These are phyloP conservation scores for Suhomyces emberorum DNA, from an alignment of 805 yeast genomes.

Conservation along the genomic window DNA sequence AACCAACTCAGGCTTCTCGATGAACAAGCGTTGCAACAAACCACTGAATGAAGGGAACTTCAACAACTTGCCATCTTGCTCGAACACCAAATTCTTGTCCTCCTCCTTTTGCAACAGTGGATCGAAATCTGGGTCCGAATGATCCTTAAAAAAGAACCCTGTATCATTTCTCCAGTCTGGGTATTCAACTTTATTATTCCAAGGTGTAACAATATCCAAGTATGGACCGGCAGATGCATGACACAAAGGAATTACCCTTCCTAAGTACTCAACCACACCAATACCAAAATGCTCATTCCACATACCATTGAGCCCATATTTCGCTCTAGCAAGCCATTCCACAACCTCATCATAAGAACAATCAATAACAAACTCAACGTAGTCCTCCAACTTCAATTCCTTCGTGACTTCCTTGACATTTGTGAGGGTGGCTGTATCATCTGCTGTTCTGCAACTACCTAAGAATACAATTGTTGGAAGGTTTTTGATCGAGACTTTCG, in stretches of 20 bases:
- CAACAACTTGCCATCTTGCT: background rate
- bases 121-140: slow-evolving; percentile 66
- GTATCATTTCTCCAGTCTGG: slow-evolving; percentile 42
- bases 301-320: slow-evolving; percentile 91
- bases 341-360: slow-evolving; percentile 66
- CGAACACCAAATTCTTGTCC: background rate
- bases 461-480: slow-evolving; percentile 65
- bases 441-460: slow-evolving; percentile 77
- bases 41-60: slow-evolving; percentile 44
- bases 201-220: slow-evolving; percentile 66
- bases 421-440: slow-evolving; percentile 60
- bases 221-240: slow-evolving; percentile 97
- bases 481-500: slow-evolving; percentile 14
- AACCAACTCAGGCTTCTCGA: slow-evolving; percentile 26
- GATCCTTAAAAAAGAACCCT: slow-evolving; percentile 78
- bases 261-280: slow-evolving; percentile 89
- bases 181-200: slow-evolving; percentile 9
- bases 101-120: slow-evolving; percentile 8
- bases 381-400: slow-evolving; percentile 25
- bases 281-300: slow-evolving; percentile 99
- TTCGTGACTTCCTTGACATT: slow-evolving; percentile 41
- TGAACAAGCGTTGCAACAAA: slow-evolving; percentile 43
- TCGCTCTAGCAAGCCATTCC: slow-evolving; percentile 49
- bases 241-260: slow-evolving; percentile 77
- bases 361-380: slow-evolving; percentile 63